Conservation (phyloP, 129 eudicot genomes). For the Flaveria brownii region DNA sequence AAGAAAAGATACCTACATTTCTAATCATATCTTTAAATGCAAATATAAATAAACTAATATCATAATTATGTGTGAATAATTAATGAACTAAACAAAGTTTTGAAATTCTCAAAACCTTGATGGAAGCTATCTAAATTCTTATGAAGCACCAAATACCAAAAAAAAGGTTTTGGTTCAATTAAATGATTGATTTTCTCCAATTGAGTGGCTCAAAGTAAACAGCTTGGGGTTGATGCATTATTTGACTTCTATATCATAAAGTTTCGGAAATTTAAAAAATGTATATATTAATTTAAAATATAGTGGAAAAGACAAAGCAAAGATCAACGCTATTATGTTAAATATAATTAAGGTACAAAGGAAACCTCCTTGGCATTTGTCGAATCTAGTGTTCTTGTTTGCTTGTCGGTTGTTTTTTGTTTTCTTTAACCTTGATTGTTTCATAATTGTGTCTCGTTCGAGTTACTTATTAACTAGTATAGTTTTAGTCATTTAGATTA, state of each 20-base stretch:
- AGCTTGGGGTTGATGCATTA: slow-evolving; percentile 42
- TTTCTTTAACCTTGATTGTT: slow-evolving; percentile 30
- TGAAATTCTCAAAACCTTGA: slow-evolving; percentile 36
- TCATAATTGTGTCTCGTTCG: slow-evolving; percentile 33
- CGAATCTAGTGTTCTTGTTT: slow-evolving; percentile 44
- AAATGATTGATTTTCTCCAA: slow-evolving; percentile 29
- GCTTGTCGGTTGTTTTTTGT: slow-evolving; percentile 39
- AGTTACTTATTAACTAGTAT: background rate
- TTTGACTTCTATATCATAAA: slow-evolving; percentile 35
- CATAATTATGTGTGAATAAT: no score
- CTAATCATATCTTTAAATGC: no score
- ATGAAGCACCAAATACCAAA: slow-evolving; percentile 29
- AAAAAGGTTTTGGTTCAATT: slow-evolving; percentile 25
- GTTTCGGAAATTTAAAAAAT: slow-evolving; percentile 29
- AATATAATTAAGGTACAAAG: slow-evolving; percentile 34
- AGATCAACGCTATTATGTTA: slow-evolving; percentile 35
- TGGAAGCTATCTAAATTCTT: slow-evolving; percentile 31
- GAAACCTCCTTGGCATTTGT: slow-evolving; percentile 46
- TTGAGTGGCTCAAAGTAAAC: slow-evolving; percentile 47
- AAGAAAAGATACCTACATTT: background rate
- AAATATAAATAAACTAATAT: no score
- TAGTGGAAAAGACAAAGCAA: slow-evolving; percentile 33
- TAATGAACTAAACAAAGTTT: slow-evolving; percentile 4
- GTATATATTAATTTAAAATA: background rate
- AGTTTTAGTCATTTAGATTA: background rate